Evolutionary conservation across 2,329 filamentous ascomycete genomes (phyloP).

Genomic region (Trichocomaceae sp.): DNA sequence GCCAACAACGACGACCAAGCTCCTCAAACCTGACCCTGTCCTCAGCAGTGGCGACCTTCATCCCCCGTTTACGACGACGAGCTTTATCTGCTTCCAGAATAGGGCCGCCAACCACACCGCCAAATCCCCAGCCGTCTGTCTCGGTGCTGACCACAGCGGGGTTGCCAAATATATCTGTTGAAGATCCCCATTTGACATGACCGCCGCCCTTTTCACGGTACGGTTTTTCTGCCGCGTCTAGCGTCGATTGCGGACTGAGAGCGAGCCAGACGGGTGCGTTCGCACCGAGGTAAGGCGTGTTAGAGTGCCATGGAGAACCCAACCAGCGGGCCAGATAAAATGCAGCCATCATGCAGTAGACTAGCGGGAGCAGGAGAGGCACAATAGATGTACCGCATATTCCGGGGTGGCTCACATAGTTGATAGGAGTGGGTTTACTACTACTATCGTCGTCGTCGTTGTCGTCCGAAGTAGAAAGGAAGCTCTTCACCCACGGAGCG

Average conservation of each 20-base stretch:
- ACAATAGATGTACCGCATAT: conserved; percentile 78
- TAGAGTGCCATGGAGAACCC: conserved; percentile 82
- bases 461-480: conserved; percentile 42
- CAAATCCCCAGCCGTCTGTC: conserved; percentile 74
- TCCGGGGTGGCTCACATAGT: conserved; percentile 80
- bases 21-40: conserved; percentile 34
- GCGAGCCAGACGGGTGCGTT: conserved; percentile 71
- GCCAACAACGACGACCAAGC: conserved; percentile 36
- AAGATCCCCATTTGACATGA: conserved; percentile 73
- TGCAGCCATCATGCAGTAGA: conserved; percentile 59
- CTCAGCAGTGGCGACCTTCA: conserved; percentile 49
- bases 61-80: conserved; percentile 53
- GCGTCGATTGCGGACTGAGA: conserved; percentile 52
- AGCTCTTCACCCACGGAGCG: conserved; percentile 50
- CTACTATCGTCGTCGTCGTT: background rate
- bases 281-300: conserved; percentile 70
- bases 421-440: conserved; percentile 43
- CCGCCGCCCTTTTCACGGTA: conserved; percentile 54
- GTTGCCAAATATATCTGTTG: conserved; percentile 53
- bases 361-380: conserved; percentile 63
- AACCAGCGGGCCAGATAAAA: conserved; percentile 68
- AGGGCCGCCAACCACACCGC: conserved; percentile 44
- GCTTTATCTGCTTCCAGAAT: conserved; percentile 46
- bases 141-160: conserved; percentile 68
- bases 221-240: conserved; percentile 32